These are phyloP conservation scores for Fusarium staphyleae DNA, from an alignment of 2,329 filamentous ascomycete genomes.

Conservation along the genomic window DNA sequence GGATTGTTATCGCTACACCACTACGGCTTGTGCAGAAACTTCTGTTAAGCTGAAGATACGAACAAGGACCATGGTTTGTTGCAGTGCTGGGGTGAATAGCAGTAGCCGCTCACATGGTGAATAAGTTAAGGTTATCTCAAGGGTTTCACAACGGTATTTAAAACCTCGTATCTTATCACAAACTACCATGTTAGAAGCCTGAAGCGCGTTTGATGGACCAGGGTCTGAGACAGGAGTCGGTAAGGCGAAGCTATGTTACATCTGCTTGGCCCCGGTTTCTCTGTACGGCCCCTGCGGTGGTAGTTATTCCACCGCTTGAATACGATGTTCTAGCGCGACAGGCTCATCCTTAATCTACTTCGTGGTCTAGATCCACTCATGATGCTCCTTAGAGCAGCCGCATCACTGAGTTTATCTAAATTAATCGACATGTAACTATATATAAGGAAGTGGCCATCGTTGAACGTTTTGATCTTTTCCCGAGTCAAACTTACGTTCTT, in stretches of 20 bases:
- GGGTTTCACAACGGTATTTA: too few species aligned
- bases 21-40: slow-evolving; percentile 59
- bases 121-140: too few species aligned
- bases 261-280: neutral
- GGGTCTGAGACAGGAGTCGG: neutral
- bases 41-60: too few species aligned
- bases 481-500: slow-evolving; percentile 3
- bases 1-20: slow-evolving; percentile 73
- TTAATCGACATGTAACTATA: too few species aligned
- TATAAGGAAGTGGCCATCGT: neutral
- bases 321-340: neutral
- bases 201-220: neutral
- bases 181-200: too few species aligned
- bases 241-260: neutral
- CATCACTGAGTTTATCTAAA: too few species aligned
- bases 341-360: neutral
- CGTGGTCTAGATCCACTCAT: too few species aligned
- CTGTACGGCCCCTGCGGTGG: neutral
- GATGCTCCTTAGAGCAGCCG: too few species aligned
- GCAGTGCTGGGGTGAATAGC: too few species aligned
- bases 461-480: neutral
- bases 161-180: too few species aligned
- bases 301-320: slow-evolving; percentile 4
- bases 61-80: too few species aligned
- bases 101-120: too few species aligned